phyloP scores from a whole-genome alignment of 2,329 filamentous ascomycete genomes.

The Xylariaceae sp. region DNA sequence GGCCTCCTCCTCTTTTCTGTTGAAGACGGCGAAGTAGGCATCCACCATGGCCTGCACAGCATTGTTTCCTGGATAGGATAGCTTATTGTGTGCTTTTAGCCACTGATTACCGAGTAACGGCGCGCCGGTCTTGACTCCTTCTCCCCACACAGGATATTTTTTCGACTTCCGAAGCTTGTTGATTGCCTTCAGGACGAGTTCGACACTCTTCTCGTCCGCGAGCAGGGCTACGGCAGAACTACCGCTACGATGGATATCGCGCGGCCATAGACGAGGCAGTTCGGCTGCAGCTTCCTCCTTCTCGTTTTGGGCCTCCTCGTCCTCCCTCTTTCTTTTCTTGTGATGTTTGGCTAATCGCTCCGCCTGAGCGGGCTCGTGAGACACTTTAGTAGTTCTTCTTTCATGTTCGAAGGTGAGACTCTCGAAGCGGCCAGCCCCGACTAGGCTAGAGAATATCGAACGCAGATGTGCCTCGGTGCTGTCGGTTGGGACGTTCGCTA shows the following conservation, averaged over 20 bases:
- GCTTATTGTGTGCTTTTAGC: constrained; percentile 61
- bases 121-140: constrained; percentile 51
- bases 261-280: constrained; percentile 69
- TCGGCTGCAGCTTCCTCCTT: constrained; percentile 53
- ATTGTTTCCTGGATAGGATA: constrained; percentile 64
- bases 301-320: constrained; percentile 35
- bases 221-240: constrained; percentile 76
- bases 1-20: constrained; percentile 60
- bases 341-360: constrained; percentile 34
- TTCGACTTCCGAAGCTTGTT: constrained; percentile 56
- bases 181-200: constrained; percentile 70
- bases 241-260: constrained; percentile 65
- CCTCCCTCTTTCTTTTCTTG: constrained; percentile 47
- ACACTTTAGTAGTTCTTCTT: constrained; percentile 35
- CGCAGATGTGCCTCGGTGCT: constrained; percentile 73
- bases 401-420: constrained; percentile 67
- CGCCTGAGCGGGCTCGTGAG: constrained; percentile 41
- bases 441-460: constrained; percentile 65
- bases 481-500: constrained; percentile 86
- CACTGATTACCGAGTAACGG: constrained; percentile 52
- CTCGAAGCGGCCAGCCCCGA: constrained; percentile 76
- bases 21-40: constrained; percentile 81
- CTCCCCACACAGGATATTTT: constrained; percentile 63
- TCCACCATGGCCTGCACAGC: constrained; percentile 71
- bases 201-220: constrained; percentile 74